Percentiles rank a stretch among this genome's conserved stretches.
Conservation (phyloP, 2,329 filamentous ascomycete genomes). For the Aschersonia sp. region DNA sequence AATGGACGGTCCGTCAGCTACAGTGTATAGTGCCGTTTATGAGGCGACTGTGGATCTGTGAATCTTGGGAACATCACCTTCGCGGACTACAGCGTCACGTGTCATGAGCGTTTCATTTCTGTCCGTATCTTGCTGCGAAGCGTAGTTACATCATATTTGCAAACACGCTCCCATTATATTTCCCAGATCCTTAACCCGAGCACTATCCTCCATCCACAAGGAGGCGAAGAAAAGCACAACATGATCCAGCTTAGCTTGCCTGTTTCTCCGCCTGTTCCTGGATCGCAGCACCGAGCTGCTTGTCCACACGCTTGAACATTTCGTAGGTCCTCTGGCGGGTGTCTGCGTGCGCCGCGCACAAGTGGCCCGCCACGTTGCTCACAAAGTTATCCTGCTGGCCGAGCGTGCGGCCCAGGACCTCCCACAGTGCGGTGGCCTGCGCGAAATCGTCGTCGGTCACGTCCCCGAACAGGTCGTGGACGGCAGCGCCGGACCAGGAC, state of each 20-base stretch:
- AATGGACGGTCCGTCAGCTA: too few relatives aligned
- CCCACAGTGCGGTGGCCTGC: conserved; percentile 33
- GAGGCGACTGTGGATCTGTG: too few relatives aligned
- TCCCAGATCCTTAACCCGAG: too few relatives aligned
- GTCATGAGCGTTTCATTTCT: too few relatives aligned
- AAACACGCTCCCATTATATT: too few relatives aligned
- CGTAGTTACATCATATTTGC: too few relatives aligned
- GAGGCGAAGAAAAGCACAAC: background rate
- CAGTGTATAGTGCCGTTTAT: too few relatives aligned
- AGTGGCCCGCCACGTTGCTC: conserved; percentile 41
- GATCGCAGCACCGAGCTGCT: conserved; percentile 36
- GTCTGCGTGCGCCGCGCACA: conserved; percentile 36
- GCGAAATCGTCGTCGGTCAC: conserved; percentile 34
- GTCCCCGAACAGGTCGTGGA: conserved; percentile 27
- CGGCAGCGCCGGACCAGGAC: conserved; percentile 30
- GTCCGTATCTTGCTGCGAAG: too few relatives aligned
- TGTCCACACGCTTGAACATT: conserved; percentile 45
- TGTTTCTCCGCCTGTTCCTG: conserved; percentile 35
- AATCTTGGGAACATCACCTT: too few relatives aligned
- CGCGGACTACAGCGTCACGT: too few relatives aligned
- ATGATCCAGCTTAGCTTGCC: conserved; percentile 3
- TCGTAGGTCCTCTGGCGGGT: conserved; percentile 44
- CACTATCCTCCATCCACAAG: too few relatives aligned
- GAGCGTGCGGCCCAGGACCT: conserved; percentile 27
- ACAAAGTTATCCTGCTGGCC: conserved; percentile 50